Conservation (phyloP, 768 basidiomycete genomes). For the Boletus subcaerulescens region DNA sequence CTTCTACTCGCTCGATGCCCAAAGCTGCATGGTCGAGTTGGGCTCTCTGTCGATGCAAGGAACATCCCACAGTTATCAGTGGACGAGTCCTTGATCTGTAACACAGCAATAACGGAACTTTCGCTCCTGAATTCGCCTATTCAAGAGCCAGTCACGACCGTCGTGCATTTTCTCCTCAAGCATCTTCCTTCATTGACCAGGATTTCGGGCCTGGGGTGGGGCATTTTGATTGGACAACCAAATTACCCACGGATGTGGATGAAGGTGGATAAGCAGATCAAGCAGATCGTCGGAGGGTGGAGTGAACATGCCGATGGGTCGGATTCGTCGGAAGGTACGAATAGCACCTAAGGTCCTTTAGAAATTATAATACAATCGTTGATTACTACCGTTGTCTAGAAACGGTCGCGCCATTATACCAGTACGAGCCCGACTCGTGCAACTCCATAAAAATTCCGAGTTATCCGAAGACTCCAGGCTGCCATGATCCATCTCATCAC, state of each 20-base stretch:
- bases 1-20: neutral
- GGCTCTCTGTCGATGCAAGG: conserved; percentile 4
- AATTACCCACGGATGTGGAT: neutral
- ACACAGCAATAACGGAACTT: neutral
- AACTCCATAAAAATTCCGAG: too few relatives aligned
- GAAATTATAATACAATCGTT: too few relatives aligned
- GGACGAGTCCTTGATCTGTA: neutral
- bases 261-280: neutral
- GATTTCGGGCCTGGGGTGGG: neutral
- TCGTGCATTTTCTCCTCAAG: conserved; percentile 1
- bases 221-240: too few relatives aligned
- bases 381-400: too few relatives aligned
- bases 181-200: neutral
- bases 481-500: too few relatives aligned
- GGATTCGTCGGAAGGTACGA: too few relatives aligned
- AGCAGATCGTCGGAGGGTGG: too few relatives aligned
- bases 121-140: conserved; percentile 1
- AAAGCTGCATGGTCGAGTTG: neutral
- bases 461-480: too few relatives aligned
- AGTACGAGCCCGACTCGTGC: too few relatives aligned
- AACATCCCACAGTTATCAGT: neutral
- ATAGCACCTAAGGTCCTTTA: too few relatives aligned
- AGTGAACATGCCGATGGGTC: too few relatives aligned
- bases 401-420: too few relatives aligned
- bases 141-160: neutral